Conservation (phyloP, 2,329 filamentous ascomycete species). For the Arachnopeziza araneosa region DNA sequence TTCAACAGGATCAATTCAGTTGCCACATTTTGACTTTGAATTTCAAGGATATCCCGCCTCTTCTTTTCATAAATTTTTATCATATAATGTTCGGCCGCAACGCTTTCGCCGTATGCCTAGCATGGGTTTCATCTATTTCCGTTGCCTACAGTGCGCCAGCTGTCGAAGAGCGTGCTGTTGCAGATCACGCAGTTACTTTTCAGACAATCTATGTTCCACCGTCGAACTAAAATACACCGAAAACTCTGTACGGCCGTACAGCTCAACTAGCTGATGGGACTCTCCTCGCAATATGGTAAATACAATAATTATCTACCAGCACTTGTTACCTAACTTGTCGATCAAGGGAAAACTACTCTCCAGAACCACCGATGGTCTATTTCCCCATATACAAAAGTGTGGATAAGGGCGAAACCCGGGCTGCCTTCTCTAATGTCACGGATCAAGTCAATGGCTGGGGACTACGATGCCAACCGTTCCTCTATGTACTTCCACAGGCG, state of each 20-base stretch:
- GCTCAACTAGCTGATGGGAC: constrained; percentile 33
- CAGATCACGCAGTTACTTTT: background rate
- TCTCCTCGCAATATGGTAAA: constrained; percentile 44
- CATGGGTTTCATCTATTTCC: background rate
- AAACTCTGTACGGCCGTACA: constrained; percentile 29
- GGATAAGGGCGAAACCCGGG: constrained; percentile 56
- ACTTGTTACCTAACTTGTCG: no score
- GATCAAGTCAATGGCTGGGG: constrained; percentile 62
- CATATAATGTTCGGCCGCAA: background rate
- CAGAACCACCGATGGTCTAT: constrained; percentile 43
- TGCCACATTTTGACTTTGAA: background rate
- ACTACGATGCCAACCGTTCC: constrained; percentile 62
- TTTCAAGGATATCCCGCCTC: background rate
- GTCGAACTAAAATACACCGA: background rate
- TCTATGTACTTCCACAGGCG: constrained; percentile 55
- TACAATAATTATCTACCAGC: no score
- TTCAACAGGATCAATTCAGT: background rate
- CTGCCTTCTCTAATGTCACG: constrained; percentile 54
- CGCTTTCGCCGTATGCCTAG: background rate
- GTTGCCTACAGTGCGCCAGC: background rate
- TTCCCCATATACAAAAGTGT: constrained; percentile 49
- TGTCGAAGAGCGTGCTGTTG: background rate
- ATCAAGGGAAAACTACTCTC: constrained; percentile 44
- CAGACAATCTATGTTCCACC: background rate
- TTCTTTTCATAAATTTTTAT: background rate